These are phyloP conservation scores for Calcarisporium arbuscula DNA, from an alignment of 2,329 filamentous ascomycete genomes.

Conservation along the genomic window DNA sequence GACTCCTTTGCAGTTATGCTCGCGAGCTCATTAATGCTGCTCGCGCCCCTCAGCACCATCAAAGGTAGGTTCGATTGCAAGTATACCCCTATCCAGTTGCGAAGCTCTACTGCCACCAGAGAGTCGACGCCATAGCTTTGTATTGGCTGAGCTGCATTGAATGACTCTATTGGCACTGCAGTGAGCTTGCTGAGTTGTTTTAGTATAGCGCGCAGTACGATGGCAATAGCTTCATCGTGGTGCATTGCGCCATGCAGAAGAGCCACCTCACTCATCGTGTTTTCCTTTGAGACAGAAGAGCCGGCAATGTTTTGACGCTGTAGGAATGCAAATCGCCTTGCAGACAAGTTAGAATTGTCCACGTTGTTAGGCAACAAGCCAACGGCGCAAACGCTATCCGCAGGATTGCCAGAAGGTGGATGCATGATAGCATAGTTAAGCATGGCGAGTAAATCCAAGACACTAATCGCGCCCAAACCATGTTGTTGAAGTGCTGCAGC, in stretches of 20 bases:
- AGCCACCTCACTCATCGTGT: no score
- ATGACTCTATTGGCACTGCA: neutral
- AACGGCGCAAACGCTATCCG: neutral
- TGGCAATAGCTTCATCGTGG: neutral
- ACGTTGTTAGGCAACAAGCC: neutral
- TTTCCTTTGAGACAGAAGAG: no score
- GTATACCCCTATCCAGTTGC: neutral
- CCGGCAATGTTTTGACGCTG: neutral
- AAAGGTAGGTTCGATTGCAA: neutral
- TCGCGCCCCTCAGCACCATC: neutral
- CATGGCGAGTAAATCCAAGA: neutral
- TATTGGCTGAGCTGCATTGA: neutral
- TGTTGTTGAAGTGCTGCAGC: neutral
- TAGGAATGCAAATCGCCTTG: neutral
- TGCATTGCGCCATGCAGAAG: neutral
- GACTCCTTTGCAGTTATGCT: neutral
- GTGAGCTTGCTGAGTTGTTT: neutral
- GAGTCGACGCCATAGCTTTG: conserved; percentile 1
- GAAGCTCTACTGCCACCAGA: neutral
- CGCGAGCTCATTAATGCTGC: neutral
- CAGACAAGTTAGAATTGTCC: no score
- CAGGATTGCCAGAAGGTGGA: neutral
- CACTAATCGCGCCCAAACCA: neutral
- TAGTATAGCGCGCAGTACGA: neutral
- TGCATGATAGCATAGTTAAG: neutral